Evolutionary conservation across 2,329 filamentous ascomycete species (phyloP).

Genomic region (Incumbomyces lentus): DNA sequence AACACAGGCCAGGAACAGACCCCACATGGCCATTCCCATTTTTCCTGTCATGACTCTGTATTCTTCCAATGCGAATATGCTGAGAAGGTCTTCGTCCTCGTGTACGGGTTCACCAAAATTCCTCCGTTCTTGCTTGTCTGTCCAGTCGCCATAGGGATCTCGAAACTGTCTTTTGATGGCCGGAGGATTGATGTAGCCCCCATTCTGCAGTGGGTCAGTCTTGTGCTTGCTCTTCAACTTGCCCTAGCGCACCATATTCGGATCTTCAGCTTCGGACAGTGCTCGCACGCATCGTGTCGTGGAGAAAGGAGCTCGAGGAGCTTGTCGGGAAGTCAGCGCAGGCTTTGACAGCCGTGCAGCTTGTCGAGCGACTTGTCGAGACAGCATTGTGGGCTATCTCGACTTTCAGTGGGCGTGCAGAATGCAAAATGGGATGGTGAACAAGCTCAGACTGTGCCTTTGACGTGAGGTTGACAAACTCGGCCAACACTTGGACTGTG

Average conservation of each 20-base stretch:
- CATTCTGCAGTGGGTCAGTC: slow-evolving; percentile 29
- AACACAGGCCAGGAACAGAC: slow-evolving; percentile 54
- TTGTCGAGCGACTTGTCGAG: slow-evolving; percentile 31
- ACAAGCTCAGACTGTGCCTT: not conserved
- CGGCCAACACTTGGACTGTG: not conserved
- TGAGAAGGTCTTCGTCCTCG: slow-evolving; percentile 89
- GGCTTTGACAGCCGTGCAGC: slow-evolving; percentile 26
- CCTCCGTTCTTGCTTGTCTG: slow-evolving; percentile 92
- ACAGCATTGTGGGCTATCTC: slow-evolving; percentile 28
- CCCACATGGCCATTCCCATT: slow-evolving; percentile 59
- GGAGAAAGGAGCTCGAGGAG: slow-evolving; percentile 33
- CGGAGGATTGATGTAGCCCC: slow-evolving; percentile 39
- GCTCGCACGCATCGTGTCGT: slow-evolving; percentile 29
- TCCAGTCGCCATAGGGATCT: slow-evolving; percentile 89
- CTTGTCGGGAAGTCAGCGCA: slow-evolving; percentile 8
- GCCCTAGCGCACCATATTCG: slow-evolving; percentile 30
- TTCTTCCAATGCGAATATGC: slow-evolving; percentile 77
- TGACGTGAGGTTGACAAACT: slow-evolving; percentile 5
- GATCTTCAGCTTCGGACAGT: slow-evolving; percentile 31
- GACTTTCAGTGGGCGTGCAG: not conserved
- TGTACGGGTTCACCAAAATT: slow-evolving; percentile 96
- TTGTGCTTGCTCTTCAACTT: slow-evolving; percentile 12
- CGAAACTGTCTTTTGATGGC: slow-evolving; percentile 78
- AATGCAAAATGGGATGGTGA: not conserved
- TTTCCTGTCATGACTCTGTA: slow-evolving; percentile 74